Percentiles rank a stretch among this genome's conserved stretches.
Evolutionary conservation across 129 eudicot species (phyloP).

Genomic region (Solidago caesia): DNA sequence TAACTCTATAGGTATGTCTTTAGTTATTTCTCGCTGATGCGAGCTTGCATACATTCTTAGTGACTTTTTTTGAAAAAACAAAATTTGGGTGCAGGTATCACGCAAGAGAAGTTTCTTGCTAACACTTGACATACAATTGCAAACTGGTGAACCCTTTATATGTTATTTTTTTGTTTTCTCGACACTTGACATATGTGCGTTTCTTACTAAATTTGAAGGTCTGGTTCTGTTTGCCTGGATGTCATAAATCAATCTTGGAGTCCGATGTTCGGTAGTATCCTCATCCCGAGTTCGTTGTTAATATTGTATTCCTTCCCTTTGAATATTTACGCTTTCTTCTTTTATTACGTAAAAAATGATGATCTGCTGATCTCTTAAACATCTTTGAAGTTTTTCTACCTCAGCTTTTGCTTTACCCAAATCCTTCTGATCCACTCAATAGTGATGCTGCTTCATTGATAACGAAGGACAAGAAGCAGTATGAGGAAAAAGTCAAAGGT

Average conservation of each 20-base stretch:
- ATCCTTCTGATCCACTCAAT: conserved; percentile 61
- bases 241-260: conserved; percentile 72
- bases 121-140: conserved; percentile 47
- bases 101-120: conserved; percentile 50
- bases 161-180: background rate
- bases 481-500: conserved; percentile 63
- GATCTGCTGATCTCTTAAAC: conserved; percentile 51
- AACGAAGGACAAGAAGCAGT: conserved; percentile 54
- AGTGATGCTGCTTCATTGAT: conserved; percentile 60
- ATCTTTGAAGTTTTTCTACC: conserved; percentile 72
- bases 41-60: background rate
- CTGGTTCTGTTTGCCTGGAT: conserved; percentile 64
- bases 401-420: conserved; percentile 68
- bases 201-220: conserved; percentile 31
- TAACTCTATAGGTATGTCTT: conserved; percentile 47
- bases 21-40: background rate
- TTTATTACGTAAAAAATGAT: background rate
- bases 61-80: background rate
- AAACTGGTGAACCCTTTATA: background rate
- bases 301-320: background rate
- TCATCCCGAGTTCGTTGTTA: background rate
- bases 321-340: background rate
- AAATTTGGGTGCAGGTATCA: conserved; percentile 46
- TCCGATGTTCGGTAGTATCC: conserved; percentile 65
- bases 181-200: background rate